These are phyloP conservation scores for Erodium texanum DNA, from an alignment of 441 rosid species.

Conservation along the genomic window DNA sequence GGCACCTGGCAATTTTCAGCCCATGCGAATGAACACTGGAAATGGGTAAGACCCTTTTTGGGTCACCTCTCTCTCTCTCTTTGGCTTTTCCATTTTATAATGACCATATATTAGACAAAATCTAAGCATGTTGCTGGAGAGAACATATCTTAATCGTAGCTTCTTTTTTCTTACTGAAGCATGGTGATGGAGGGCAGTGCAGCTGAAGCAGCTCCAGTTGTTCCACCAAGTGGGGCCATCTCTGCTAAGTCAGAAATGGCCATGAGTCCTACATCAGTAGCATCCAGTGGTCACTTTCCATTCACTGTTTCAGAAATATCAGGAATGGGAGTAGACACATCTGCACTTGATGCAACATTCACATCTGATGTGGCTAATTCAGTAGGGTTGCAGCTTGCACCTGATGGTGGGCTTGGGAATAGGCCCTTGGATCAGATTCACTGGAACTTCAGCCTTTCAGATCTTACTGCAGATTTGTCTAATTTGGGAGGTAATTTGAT, in stretches of 20 bases:
- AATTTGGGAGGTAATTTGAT: conserved; percentile 62
- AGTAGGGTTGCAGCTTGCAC: conserved; percentile 76
- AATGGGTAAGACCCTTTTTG: conserved; percentile 56
- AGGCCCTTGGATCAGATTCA: conserved; percentile 79
- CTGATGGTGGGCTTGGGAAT: conserved; percentile 54
- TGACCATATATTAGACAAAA: neutral
- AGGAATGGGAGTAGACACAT: conserved; percentile 83
- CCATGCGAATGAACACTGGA: conserved; percentile 72
- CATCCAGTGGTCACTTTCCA: conserved; percentile 81
- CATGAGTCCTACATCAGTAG: conserved; percentile 82
- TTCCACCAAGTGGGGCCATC: conserved; percentile 57
- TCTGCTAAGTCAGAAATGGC: conserved; percentile 84
- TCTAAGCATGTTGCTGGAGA: neutral
- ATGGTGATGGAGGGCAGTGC: conserved; percentile 59
- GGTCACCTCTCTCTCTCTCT: neutral
- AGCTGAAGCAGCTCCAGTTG: conserved; percentile 47
- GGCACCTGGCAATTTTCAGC: conserved; percentile 76
- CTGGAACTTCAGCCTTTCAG: conserved; percentile 90
- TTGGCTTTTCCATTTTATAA: too few relatives aligned
- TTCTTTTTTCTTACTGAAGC: conserved; percentile 28
- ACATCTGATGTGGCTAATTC: conserved; percentile 82
- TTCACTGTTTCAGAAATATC: conserved; percentile 77
- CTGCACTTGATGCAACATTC: conserved; percentile 81
- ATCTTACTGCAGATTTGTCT: conserved; percentile 82
- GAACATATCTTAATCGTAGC: neutral